phyloP scores from a whole-genome alignment of 2,329 filamentous ascomycete species.

The Penicillium griseofulvum region DNA sequence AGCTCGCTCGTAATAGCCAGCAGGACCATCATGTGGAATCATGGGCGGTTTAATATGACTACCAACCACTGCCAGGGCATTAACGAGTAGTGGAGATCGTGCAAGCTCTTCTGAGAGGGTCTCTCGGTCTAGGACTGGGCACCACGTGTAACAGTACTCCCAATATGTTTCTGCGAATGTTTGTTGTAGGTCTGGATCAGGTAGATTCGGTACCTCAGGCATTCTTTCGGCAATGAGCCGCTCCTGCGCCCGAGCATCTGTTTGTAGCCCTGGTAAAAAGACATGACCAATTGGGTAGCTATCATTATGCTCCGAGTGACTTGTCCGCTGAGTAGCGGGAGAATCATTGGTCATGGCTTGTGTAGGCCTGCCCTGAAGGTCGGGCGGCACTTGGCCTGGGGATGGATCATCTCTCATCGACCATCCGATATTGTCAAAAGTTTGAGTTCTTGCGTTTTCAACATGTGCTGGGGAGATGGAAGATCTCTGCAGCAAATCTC shows the following conservation, averaged over 20 bases:
- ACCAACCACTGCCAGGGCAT: conserved; percentile 41
- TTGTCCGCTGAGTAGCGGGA: conserved; percentile 8
- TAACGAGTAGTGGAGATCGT: conserved; percentile 16
- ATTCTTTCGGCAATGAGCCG: conserved; percentile 12
- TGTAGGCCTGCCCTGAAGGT: neutral
- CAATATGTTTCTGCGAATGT: conserved; percentile 46
- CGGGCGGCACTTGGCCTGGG: neutral
- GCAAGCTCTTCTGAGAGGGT: conserved; percentile 31
- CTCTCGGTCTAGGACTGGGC: conserved; percentile 40
- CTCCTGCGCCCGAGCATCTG: conserved; percentile 15
- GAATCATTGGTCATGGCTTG: conserved; percentile 5
- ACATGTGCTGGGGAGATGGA: neutral
- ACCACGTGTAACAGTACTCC: conserved; percentile 46
- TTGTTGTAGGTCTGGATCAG: conserved; percentile 34
- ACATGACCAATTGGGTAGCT: conserved; percentile 13
- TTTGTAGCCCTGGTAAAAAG: conserved; percentile 15
- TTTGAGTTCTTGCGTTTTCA: neutral
- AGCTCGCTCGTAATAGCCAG: conserved; percentile 43
- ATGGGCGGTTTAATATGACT: conserved; percentile 46
- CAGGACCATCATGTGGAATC: conserved; percentile 40
- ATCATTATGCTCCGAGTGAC: conserved; percentile 14
- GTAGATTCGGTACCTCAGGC: conserved; percentile 4
- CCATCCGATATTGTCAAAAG: neutral
- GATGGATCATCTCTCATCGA: neutral
- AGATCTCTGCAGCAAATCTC: neutral